Evolutionary conservation across 2,329 filamentous ascomycete species (phyloP).

Genomic region (Colletotrichum australisinense): DNA sequence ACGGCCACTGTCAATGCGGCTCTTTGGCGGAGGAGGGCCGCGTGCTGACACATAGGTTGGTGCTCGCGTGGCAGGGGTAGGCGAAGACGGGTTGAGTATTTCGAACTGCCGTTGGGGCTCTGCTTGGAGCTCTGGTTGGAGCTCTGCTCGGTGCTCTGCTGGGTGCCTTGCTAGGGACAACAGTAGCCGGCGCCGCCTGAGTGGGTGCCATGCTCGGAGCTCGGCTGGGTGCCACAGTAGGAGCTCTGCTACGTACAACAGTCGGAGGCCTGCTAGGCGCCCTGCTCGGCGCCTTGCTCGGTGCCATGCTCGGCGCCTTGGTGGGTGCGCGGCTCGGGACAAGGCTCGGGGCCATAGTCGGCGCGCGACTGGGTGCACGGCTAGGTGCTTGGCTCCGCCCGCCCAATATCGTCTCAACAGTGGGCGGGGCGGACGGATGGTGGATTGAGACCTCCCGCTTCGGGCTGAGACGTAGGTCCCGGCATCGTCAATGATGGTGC

Average conservation of each 20-base stretch:
- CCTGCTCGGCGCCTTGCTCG: background rate
- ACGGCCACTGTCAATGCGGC: constrained; percentile 53
- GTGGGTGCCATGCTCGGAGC: constrained; percentile 29
- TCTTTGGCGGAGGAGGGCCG: constrained; percentile 53
- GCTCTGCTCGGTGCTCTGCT: constrained; percentile 21
- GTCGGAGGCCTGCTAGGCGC: constrained; percentile 16
- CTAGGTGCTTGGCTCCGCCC: constrained; percentile 46
- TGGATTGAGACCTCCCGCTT: constrained; percentile 50
- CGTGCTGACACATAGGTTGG: constrained; percentile 45
- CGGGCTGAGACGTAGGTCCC: constrained; percentile 59
- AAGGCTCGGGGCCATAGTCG: constrained; percentile 18
- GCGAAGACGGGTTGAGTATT: constrained; percentile 22
- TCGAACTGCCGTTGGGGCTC: constrained; percentile 17
- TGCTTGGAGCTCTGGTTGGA: background rate
- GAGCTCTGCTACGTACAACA: constrained; percentile 15
- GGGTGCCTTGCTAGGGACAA: constrained; percentile 6
- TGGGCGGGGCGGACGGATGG: constrained; percentile 45
- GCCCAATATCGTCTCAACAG: constrained; percentile 43
- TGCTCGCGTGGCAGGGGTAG: constrained; percentile 38
- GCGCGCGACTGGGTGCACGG: constrained; percentile 41
- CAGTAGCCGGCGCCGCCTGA: background rate
- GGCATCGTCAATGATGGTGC: constrained; percentile 43
- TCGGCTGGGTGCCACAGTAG: constrained; percentile 18
- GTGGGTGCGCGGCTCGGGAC: constrained; percentile 38
- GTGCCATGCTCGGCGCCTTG: constrained; percentile 36